phyloP scores from a whole-genome alignment of 2,329 filamentous ascomycete species.

The Claviceps humidiphila region DNA sequence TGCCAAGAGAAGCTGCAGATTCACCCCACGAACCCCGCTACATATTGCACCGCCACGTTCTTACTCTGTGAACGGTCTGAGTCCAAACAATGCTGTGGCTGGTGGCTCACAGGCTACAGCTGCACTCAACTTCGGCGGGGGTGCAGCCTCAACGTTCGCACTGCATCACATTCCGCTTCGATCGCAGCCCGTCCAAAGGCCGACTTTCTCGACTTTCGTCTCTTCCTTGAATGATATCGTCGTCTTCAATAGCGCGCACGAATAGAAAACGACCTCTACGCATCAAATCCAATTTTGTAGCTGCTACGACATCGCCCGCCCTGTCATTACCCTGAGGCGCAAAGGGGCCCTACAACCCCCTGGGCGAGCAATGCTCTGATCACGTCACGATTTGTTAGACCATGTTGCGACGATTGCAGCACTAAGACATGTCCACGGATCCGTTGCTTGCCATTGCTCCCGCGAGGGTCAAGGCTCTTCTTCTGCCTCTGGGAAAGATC shows the following conservation, averaged over 20 bases:
- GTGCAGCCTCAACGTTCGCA: neutral
- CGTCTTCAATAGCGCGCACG: neutral
- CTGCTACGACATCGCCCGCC: neutral
- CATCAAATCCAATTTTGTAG: neutral
- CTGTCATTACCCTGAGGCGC: neutral
- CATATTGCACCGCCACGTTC: too few species aligned
- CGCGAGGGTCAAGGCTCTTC: slow-evolving; percentile 76
- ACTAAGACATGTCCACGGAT: slow-evolving; percentile 69
- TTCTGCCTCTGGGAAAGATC: slow-evolving; percentile 78
- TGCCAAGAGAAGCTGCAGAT: too few species aligned
- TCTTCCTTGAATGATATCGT: too few species aligned
- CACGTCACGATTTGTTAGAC: slow-evolving; percentile 8
- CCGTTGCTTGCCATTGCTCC: slow-evolving; percentile 82
- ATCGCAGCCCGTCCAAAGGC: too few species aligned
- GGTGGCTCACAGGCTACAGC: neutral
- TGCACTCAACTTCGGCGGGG: neutral
- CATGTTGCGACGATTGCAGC: slow-evolving; percentile 23
- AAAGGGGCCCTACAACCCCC: neutral
- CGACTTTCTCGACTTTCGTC: too few species aligned
- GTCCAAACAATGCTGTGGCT: neutral
- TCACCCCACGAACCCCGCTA: too few species aligned
- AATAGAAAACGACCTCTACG: neutral
- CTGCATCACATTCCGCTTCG: neutral
- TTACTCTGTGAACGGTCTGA: too few species aligned
- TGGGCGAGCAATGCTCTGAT: neutral